Conservation (phyloP, 495 filamentous ascomycete genomes). For the Rusavskia elegans region DNA sequence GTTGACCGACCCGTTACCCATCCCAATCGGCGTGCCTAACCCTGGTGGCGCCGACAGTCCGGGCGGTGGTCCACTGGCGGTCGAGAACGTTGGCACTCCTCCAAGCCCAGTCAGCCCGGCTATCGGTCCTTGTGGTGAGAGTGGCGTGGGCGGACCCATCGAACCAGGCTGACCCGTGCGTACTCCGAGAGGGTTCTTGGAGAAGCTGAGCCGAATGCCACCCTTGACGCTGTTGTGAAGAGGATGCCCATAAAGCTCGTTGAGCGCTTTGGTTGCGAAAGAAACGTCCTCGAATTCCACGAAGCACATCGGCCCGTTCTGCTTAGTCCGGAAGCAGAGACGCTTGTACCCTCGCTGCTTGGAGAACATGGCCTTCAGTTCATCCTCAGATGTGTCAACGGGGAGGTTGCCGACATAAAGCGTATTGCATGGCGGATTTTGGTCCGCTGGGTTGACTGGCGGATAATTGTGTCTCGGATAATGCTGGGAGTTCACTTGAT, state of each 20-base stretch:
- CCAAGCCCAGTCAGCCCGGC: slow-evolving; percentile 34
- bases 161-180: slow-evolving; percentile 55
- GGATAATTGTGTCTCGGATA: slow-evolving; percentile 59
- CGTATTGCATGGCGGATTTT: slow-evolving; percentile 97
- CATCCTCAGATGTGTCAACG: slow-evolving; percentile 86
- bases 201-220: slow-evolving; percentile 94
- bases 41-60: slow-evolving; percentile 57
- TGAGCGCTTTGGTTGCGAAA: slow-evolving; percentile 82
- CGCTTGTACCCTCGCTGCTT: slow-evolving; percentile 93
- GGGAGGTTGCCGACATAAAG: slow-evolving; percentile 95
- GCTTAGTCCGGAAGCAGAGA: slow-evolving; percentile 93
- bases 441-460: slow-evolving; percentile 86
- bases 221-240: slow-evolving; percentile 91
- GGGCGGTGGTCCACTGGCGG: slow-evolving; percentile 59
- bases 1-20: slow-evolving; percentile 23
- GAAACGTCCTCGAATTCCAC: slow-evolving; percentile 95
- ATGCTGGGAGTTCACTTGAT: slow-evolving; percentile 42
- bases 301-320: slow-evolving; percentile 97
- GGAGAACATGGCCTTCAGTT: slow-evolving; percentile 86
- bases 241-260: slow-evolving; percentile 77
- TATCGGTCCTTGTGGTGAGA: slow-evolving; percentile 31
- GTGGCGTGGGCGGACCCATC: slow-evolving; percentile 31
- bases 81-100: slow-evolving; percentile 49
- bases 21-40: slow-evolving; percentile 27
- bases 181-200: slow-evolving; percentile 92